Percentiles rank a stretch among this genome's conserved stretches.
Evolutionary conservation across 257 asterid species (phyloP).

Genomic region (Fraxinus cuspidata): DNA sequence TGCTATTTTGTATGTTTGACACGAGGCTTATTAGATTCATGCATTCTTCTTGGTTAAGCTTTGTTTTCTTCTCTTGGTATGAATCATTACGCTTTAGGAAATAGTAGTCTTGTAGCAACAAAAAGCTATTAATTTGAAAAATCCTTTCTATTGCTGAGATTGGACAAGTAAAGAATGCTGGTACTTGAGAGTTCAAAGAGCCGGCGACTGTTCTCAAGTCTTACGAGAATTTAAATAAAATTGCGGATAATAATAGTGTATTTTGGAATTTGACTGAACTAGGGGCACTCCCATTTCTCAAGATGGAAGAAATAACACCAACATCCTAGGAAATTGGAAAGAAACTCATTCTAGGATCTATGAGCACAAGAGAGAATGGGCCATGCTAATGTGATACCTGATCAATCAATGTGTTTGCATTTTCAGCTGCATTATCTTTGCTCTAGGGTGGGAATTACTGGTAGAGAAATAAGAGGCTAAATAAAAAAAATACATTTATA

Average conservation of each 20-base stretch:
- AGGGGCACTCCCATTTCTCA: not conserved
- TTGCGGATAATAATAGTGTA: not conserved
- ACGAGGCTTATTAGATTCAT: not conserved
- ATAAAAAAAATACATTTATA: no score
- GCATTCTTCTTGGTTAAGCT: not conserved
- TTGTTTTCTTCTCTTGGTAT: not conserved
- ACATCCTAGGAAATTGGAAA: not conserved
- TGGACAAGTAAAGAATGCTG: not conserved
- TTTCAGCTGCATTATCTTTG: not conserved
- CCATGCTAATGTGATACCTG: not conserved
- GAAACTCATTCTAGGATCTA: not conserved
- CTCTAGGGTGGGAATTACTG: not conserved
- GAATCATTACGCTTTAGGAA: not conserved
- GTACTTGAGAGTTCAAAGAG: not conserved
- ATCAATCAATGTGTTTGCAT: not conserved
- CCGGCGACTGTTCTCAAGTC: not conserved
- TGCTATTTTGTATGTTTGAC: not conserved
- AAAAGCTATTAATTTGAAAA: not conserved
- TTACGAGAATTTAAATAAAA: not conserved
- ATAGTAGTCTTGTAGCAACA: not conserved
- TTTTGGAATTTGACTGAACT: not conserved
- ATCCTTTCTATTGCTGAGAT: not conserved
- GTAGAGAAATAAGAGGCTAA: not conserved
- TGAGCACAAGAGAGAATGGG: not conserved
- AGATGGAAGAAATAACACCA: not conserved